phyloP scores from a whole-genome alignment of 179 eudicot genomes.

The Heliamphora pulchella region DNA sequence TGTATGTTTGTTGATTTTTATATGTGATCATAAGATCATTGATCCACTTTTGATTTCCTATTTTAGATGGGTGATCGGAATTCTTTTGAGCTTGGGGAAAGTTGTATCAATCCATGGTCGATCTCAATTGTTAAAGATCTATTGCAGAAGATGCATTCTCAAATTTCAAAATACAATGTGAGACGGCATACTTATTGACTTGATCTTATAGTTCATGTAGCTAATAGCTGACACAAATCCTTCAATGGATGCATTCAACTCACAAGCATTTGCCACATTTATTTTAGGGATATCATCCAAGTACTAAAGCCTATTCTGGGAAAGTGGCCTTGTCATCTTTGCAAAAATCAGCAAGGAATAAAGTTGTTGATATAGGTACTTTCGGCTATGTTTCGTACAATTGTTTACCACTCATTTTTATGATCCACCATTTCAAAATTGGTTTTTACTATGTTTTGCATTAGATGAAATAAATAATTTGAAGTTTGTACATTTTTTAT shows the following conservation, averaged over 20 bases:
- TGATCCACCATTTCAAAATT: neutral
- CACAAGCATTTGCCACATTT: constrained; percentile 11
- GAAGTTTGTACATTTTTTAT: neutral
- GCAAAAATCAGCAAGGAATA: constrained; percentile 60
- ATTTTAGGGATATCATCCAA: constrained; percentile 70
- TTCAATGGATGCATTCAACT: neutral
- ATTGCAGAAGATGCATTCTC: constrained; percentile 51
- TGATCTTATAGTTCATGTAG: neutral
- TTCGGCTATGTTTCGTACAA: neutral
- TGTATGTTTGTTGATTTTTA: neutral
- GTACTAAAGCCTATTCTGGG: constrained; percentile 56
- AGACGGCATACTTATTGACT: constrained; percentile 20
- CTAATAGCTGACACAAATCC: too few species aligned
- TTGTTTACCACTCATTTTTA: neutral
- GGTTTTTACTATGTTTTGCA: neutral
- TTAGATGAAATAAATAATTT: neutral
- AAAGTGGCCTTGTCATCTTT: constrained; percentile 52
- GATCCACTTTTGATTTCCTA: constrained; percentile 7
- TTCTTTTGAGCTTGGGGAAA: constrained; percentile 23
- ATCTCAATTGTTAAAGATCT: constrained; percentile 37
- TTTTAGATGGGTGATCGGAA: constrained; percentile 25
- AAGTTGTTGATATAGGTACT: constrained; percentile 73
- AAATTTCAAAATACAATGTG: constrained; percentile 53
- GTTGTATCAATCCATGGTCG: constrained; percentile 68
- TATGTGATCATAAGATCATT: constrained; percentile 4